Evolutionary conservation across 2,329 filamentous ascomycete species (phyloP), one percentile per base, ranked within the genome.

Genomic region (Botrytis sinoallii): DNA sequence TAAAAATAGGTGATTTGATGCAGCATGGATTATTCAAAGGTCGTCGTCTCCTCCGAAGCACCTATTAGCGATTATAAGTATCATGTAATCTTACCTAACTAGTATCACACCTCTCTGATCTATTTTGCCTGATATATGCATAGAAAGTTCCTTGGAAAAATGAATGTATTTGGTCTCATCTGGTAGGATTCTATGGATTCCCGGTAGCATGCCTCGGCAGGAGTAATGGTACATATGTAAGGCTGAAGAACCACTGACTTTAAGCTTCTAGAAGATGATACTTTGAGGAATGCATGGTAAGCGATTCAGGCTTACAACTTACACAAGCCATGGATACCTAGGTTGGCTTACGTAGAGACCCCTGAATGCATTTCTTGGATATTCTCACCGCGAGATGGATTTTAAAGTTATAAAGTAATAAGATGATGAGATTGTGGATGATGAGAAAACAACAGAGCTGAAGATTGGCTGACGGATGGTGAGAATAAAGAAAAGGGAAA

Each of bases 191-290:
- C 6, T 40, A 40, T 10, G 60, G 42, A 67, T 52, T 52, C 18
- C 32, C 65, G 35, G 46, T 20, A 52, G 64, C 25, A 67, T 38
- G 18, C 44, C 22, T 66, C 64, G 64, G 64, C 44, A 66, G 64
- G 64, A 66, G 64, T 52, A 32, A 32, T 55, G 25, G 25, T 55
- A 55, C 25, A 35, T 40, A 42, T 69, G 59, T 70, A 74, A 72
- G 74, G 73, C 74, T 75, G 72, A 74, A 73, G 71, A 65, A 73
- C 63, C 67, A 65, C 22, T 52, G 69, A 42, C 35, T 29, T 14
- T 35, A 55, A 74, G 60, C 77, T 76, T 75, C 76, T 76, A 74
- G 76, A 76, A 77, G 70, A 52, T 44, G 46, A 9, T 25, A 63
- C 59, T 29, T 14, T 10, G 67, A 35, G 32, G 25, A 18, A 67